Base-by-base conservation (phyloP, 2,329 filamentous ascomycete species). In the Lecanicillium sp. region DNA sequence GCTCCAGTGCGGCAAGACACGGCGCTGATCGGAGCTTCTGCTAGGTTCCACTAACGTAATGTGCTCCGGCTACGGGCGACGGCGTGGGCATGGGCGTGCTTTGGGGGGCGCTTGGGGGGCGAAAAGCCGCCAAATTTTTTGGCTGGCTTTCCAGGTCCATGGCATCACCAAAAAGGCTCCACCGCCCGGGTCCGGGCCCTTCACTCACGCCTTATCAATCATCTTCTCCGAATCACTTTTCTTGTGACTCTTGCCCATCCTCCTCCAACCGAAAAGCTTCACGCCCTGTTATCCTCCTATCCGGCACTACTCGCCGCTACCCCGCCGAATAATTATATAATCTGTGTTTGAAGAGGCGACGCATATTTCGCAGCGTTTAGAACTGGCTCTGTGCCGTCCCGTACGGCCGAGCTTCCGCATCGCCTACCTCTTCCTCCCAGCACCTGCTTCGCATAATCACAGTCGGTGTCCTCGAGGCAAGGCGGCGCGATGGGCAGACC, bases 101-200 rank as follows among this genome's bases (percentile, higher is more conserved):
- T n/a, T n/a, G n/a, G n/a, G n/a, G n/a, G n/a, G 22, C 11, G 22
- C 22, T 25, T 25, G 22, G 33, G 38, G 20, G 38, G 38, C 22
- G 33, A 41, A 41, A 25, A 41, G 9, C 38, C 38, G 33, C 38
- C 38, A 41, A 36, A 29, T 28, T n/a, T 37, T 40, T 40, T n/a
- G n/a, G n/a, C n/a, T n/a, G 38, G 28, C 33, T 13, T 14, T 27
- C 33, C 20, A 35, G 37, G 28, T 27, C 25, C 27, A 33, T 18
- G 22, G 22, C 22, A n/a, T n/a, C n/a, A n/a, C n/a, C n/a, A n/a
- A n/a, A n/a, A n/a, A n/a, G n/a, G n/a, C n/a, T n/a, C n/a, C n/a
- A n/a, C n/a, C n/a, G 14, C 33, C 33, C 27, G 14, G 9, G 13
- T 29, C 32, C 16, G 17, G 17, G 27, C 32, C 37, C 29, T 18